Conservation (phyloP, 108 stramenopile genomes). For the Nannochloropsis salina region DNA sequence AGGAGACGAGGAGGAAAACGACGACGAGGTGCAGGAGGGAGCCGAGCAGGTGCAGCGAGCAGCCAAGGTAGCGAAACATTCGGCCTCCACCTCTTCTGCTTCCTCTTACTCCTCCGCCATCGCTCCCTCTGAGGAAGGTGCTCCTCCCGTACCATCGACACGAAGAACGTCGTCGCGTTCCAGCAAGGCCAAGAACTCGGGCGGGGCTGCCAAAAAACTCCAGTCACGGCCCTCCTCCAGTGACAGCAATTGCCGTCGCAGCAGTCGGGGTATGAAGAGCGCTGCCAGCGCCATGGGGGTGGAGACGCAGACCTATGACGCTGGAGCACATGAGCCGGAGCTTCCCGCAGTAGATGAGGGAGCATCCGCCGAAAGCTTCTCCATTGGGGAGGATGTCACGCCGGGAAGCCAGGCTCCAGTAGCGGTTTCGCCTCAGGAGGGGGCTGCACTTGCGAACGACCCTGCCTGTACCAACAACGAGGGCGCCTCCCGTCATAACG, state of each 20-base stretch:
- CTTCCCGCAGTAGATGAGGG: no score
- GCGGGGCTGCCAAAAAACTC: background rate
- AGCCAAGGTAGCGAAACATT: background rate
- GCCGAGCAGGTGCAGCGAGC: background rate
- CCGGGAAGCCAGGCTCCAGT: no score
- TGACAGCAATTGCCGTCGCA: background rate
- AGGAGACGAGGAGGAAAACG: constrained; percentile 4
- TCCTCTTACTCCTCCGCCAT: background rate
- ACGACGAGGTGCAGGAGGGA: background rate
- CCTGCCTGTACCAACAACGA: no score
- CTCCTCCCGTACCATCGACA: background rate
- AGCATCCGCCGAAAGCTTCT: no score
- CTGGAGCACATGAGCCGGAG: no score
- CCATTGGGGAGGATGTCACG: no score
- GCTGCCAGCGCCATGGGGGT: background rate
- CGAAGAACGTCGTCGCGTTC: background rate
- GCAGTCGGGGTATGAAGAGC: background rate
- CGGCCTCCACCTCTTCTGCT: background rate
- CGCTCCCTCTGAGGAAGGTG: background rate
- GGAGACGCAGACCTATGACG: background rate
- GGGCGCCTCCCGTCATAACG: no score
- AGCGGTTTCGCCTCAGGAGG: no score
- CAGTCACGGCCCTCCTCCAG: background rate
- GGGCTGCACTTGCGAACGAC: no score
- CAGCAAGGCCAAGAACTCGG: background rate